These are phyloP conservation scores for Clonostachys rhizophaga DNA, from an alignment of 2,329 filamentous ascomycete species.

Conservation along the genomic window DNA sequence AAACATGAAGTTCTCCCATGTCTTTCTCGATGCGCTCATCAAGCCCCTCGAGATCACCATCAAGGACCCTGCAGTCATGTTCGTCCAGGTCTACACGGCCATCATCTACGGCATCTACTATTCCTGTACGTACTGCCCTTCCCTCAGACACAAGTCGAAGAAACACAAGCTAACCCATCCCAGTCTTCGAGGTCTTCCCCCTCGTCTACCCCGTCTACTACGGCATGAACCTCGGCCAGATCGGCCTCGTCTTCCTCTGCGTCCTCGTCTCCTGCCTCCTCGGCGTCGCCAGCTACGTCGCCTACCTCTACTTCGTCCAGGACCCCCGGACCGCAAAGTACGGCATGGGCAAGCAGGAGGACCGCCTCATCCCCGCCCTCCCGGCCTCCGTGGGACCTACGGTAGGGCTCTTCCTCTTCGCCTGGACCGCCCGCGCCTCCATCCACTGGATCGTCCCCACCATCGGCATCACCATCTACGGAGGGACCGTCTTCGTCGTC, in stretches of 20 bases:
- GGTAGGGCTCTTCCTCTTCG: slow-evolving; percentile 57
- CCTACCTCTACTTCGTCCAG: slow-evolving; percentile 47
- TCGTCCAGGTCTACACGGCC: slow-evolving; percentile 57
- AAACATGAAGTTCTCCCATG: slow-evolving; percentile 38
- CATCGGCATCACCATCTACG: slow-evolving; percentile 53
- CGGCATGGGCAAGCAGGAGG: slow-evolving; percentile 47
- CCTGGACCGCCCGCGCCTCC: slow-evolving; percentile 46
- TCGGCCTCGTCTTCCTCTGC: slow-evolving; percentile 57
- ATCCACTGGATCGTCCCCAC: slow-evolving; percentile 52
- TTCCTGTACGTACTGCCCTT: slow-evolving; percentile 28
- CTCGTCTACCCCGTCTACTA: slow-evolving; percentile 57
- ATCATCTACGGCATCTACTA: slow-evolving; percentile 61
- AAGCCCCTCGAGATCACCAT: slow-evolving; percentile 56
- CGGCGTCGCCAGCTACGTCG: slow-evolving; percentile 40
- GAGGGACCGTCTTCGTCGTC: slow-evolving; percentile 44
- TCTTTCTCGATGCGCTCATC: slow-evolving; percentile 52
- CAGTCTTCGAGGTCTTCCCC: slow-evolving; percentile 61
- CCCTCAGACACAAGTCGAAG: neutral
- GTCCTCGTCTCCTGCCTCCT: slow-evolving; percentile 53
- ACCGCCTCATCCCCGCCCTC: slow-evolving; percentile 50
- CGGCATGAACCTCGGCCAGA: slow-evolving; percentile 50
- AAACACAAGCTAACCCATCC: slow-evolving; percentile 4
- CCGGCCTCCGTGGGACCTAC: slow-evolving; percentile 46
- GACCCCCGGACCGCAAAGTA: slow-evolving; percentile 41
- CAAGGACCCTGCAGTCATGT: slow-evolving; percentile 58